Percentiles rank a stretch among this genome's conserved stretches.
phyloP scores from a whole-genome alignment of 192 early-diverging fungal genomes.

The Coemansia sp. region DNA sequence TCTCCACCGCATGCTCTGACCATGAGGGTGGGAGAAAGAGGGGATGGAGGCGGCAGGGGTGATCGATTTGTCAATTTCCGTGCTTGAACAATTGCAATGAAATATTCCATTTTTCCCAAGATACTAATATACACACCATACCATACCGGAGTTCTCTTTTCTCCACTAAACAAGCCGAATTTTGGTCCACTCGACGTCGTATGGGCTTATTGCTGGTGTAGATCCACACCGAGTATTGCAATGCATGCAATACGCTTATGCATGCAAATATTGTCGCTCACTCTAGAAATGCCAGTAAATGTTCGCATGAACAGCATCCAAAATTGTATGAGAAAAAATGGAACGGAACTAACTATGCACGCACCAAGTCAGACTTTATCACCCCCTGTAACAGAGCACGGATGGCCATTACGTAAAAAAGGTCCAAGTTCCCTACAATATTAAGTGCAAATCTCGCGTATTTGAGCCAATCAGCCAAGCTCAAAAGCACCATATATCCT shows the following conservation, averaged over 20 bases:
- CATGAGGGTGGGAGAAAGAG: not conserved
- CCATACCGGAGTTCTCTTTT: no score
- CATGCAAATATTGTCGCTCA: constrained; percentile 5
- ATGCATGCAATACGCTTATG: constrained; percentile 5
- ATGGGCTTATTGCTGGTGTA: not conserved
- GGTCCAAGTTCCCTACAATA: not conserved
- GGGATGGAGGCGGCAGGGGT: not conserved
- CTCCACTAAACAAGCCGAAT: no score
- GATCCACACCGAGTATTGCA: not conserved
- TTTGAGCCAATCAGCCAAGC: constrained; percentile 1
- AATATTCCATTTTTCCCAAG: not conserved
- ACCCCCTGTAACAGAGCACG: not conserved
- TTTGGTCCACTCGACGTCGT: no score
- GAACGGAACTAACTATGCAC: not conserved
- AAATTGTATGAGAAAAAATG: not conserved
- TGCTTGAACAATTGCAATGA: not conserved
- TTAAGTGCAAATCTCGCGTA: not conserved
- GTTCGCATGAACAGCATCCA: not conserved
- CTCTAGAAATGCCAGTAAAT: not conserved
- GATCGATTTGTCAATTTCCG: not conserved
- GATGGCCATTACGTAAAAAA: not conserved
- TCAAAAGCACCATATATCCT: not conserved
- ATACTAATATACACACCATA: no score
- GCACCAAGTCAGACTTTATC: not conserved
- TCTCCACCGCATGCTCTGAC: not conserved